Evolutionary conservation across 2,329 filamentous ascomycete genomes (phyloP), one percentile per base, ranked within the genome.

Genomic region (Rachicladosporium sp.): DNA sequence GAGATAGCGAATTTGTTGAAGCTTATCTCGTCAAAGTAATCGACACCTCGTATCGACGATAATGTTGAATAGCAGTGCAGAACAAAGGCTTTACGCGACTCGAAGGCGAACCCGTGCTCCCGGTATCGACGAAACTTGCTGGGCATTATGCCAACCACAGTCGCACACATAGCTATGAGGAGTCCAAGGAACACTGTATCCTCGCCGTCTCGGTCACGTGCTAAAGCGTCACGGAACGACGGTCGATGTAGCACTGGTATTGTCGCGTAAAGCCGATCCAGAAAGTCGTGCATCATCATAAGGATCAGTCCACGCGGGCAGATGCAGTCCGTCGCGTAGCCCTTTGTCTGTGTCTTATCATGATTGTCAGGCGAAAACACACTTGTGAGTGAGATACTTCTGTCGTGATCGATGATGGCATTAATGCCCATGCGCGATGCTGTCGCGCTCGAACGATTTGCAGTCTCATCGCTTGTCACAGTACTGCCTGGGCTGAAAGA

Each of bases 161-260:
- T 32, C 10, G 39, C 34, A 15, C 39, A 41, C 12, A 41, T 23
- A 10, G 32, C 34, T 10, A 37, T 33, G 11, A 41, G 33, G 8
- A 41, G 23, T 4, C 39, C 39, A 8, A 27, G 34, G 6, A 41
- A 35, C 12, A 36, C 39, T 10, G 31, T 12, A 7, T 41, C 39
- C 15, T 37, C 34, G 10, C 32, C 12, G 12, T 41, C 39, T 15
- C 34, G 35, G 11, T 15, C 29, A 6, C 15, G 33, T 11, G 39
- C 35, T 8, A 41, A 32, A 9, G 39, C 29, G 6, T 27, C 23
- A 10, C 35, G 11, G 31, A 41, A 41, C 9, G 31, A 36, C 10
- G 39, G 39, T 33, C 39, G 35, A 15, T 41, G 39, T 13, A 41
- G 31, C 7, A 41, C 34, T 7, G 39, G 39, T 10, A 41, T 37